Percentiles rank a stretch among this genome's conserved stretches.
Conservation (phyloP, 306 rosid genomes). For the Dalbergia oliveri region DNA sequence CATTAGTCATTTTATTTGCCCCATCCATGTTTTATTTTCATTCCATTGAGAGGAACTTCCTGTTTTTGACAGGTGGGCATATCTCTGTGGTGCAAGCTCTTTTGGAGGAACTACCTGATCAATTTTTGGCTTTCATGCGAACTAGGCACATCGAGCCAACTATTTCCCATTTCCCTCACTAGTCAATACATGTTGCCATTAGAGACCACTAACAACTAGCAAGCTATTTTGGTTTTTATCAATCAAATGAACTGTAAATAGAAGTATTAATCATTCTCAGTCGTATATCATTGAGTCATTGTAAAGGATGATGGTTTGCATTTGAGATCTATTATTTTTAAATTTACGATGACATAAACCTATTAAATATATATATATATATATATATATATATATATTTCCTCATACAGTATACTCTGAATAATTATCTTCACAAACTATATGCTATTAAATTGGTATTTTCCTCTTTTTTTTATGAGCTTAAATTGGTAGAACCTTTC, state of each 20-base stretch:
- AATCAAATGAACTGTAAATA: constrained; percentile 29
- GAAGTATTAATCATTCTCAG: neutral
- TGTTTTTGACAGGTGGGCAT: constrained; percentile 56
- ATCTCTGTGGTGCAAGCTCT: constrained; percentile 76
- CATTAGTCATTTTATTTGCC: neutral
- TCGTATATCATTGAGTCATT: neutral
- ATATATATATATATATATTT: too few species aligned
- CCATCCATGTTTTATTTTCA: neutral
- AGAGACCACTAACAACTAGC: neutral
- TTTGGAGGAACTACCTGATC: constrained; percentile 83
- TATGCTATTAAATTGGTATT: too few species aligned
- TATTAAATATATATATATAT: too few species aligned
- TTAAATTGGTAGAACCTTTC: too few species aligned
- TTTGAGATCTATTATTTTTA: neutral
- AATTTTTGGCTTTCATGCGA: constrained; percentile 76
- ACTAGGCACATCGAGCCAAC: constrained; percentile 65
- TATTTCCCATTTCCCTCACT: constrained; percentile 30
- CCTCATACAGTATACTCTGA: neutral
- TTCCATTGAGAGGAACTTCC: neutral
- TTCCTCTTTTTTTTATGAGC: too few species aligned
- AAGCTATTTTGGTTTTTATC: neutral
- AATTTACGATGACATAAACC: neutral
- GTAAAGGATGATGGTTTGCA: neutral
- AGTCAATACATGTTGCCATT: neutral
- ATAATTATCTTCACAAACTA: too few species aligned